These are phyloP conservation scores for Meyerozyma elateridarum DNA, from an alignment of 1,139 yeast genomes.

Conservation along the genomic window DNA sequence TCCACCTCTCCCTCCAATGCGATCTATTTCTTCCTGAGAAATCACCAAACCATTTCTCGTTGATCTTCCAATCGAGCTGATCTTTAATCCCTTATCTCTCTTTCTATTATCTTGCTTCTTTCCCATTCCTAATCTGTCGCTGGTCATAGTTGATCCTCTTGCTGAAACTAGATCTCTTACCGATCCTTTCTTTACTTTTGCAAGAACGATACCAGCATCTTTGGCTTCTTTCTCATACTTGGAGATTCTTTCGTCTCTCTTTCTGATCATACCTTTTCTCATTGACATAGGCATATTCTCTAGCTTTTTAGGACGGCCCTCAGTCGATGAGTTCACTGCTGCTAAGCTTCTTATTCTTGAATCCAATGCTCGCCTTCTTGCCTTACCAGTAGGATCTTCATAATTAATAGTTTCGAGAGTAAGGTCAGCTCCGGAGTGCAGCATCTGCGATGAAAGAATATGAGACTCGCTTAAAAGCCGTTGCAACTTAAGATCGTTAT, in stretches of 20 bases:
- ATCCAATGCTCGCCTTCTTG: constrained; percentile 69
- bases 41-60: constrained; percentile 82
- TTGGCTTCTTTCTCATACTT: constrained; percentile 72
- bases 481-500: constrained; percentile 81
- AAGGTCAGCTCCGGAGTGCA: constrained; percentile 71
- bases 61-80: constrained; percentile 70
- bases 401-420: constrained; percentile 62
- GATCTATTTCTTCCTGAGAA: constrained; percentile 62
- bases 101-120: constrained; percentile 19
- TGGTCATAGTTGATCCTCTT: constrained; percentile 45
- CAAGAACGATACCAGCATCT: constrained; percentile 82
- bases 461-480: constrained; percentile 82
- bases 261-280: constrained; percentile 75
- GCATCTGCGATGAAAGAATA: constrained; percentile 56
- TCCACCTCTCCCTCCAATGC: constrained; percentile 24
- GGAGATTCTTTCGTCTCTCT: constrained; percentile 47
- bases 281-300: constrained; percentile 87
- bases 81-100: constrained; percentile 76
- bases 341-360: constrained; percentile 59
- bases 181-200: constrained; percentile 61
- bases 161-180: constrained; percentile 55
- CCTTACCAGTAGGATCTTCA: constrained; percentile 75
- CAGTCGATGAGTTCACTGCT: constrained; percentile 41
- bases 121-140: constrained; percentile 58
- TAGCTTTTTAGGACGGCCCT: constrained; percentile 39